These are phyloP conservation scores for Diplodia seriata DNA, from an alignment of 2,329 filamentous ascomycete species.

Conservation along the genomic window DNA sequence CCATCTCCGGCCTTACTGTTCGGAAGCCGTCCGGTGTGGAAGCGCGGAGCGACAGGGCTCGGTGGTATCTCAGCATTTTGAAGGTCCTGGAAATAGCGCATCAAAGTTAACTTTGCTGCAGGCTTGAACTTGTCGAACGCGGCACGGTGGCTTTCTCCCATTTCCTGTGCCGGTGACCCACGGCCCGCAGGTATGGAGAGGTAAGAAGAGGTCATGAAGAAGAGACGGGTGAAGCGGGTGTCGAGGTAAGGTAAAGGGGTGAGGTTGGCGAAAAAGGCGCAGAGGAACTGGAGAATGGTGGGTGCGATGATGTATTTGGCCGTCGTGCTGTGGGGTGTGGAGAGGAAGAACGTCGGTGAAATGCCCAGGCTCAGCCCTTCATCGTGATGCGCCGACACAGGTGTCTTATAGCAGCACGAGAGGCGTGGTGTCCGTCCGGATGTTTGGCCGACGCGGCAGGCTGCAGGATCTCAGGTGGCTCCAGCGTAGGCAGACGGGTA, in stretches of 20 bases:
- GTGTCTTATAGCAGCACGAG: slow-evolving; percentile 21
- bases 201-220: slow-evolving; percentile 43
- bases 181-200: slow-evolving; percentile 38
- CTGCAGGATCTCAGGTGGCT: slow-evolving; percentile 33
- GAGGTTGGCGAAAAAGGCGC: slow-evolving; percentile 16
- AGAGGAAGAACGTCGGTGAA: slow-evolving; percentile 32
- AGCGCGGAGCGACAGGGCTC: slow-evolving; percentile 48
- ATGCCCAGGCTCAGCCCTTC: slow-evolving; percentile 27
- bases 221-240: slow-evolving; percentile 39
- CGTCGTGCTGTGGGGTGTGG: slow-evolving; percentile 22
- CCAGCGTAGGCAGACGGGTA: slow-evolving; percentile 20
- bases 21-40: slow-evolving; percentile 53
- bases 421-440: not conserved
- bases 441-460: slow-evolving; percentile 34
- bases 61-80: slow-evolving; percentile 50
- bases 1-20: slow-evolving; percentile 62
- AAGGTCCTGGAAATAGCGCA: slow-evolving; percentile 53
- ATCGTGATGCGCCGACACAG: slow-evolving; percentile 14
- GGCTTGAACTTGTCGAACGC: slow-evolving; percentile 46
- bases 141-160: slow-evolving; percentile 37
- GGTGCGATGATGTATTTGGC: slow-evolving; percentile 29
- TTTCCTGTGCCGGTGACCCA: slow-evolving; percentile 36
- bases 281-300: slow-evolving; percentile 2
- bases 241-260: slow-evolving; percentile 41
- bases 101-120: slow-evolving; percentile 52